Percentiles rank a stretch among this genome's conserved stretches.
These are phyloP conservation scores for Aspergillus japonicus DNA, from an alignment of 2,329 filamentous ascomycete species.

Conservation along the genomic window DNA sequence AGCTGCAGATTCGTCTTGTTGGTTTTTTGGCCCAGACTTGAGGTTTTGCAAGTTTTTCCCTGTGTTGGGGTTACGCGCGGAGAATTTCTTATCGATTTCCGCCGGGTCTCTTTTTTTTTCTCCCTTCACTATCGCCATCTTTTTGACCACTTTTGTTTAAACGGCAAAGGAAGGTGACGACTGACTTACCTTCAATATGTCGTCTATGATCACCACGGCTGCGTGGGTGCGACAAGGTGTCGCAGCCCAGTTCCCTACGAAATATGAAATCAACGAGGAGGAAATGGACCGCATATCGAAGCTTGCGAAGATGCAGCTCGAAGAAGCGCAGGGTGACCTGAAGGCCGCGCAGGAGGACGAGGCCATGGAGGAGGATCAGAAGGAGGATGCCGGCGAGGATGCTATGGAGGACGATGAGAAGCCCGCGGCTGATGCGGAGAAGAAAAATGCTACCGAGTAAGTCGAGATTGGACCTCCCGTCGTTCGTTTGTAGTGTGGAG, in stretches of 20 bases:
- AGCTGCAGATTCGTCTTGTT: no score
- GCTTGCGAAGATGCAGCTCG: conserved; percentile 74
- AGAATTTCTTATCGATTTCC: not conserved
- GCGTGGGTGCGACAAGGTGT: conserved; percentile 76
- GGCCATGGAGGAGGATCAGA: conserved; percentile 40
- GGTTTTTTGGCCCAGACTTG: no score
- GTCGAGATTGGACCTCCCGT: not conserved
- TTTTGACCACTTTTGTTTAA: not conserved
- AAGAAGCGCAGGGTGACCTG: conserved; percentile 87
- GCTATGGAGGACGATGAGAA: conserved; percentile 25
- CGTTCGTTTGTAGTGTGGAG: no score
- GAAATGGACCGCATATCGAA: conserved; percentile 74
- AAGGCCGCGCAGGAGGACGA: conserved; percentile 63
- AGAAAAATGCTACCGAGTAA: conserved; percentile 19
- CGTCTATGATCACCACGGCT: conserved; percentile 72
- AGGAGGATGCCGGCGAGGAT: conserved; percentile 38
- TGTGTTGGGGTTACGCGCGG: not conserved
- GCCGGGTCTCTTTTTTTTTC: conserved; percentile 4
- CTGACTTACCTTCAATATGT: conserved; percentile 20
- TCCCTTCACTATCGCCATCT: not conserved
- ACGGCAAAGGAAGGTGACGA: not conserved
- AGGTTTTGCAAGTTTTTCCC: not conserved
- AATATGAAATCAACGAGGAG: conserved; percentile 72
- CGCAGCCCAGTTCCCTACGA: conserved; percentile 71
- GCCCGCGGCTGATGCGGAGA: conserved; percentile 25